phyloP scores from a whole-genome alignment of 768 basidiomycete species.

The Lactarius sanguifluus region DNA sequence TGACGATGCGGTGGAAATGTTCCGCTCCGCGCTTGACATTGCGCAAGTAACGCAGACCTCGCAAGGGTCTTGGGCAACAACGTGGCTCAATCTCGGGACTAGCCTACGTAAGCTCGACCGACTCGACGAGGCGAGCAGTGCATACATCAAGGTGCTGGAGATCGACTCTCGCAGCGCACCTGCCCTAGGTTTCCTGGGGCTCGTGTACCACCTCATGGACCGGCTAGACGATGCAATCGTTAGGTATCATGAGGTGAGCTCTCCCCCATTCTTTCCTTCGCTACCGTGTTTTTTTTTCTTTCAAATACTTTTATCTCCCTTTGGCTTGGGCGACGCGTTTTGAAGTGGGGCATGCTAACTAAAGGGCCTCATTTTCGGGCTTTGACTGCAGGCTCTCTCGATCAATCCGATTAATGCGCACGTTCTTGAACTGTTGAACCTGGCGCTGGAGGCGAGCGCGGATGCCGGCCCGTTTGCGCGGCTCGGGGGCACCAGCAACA shows the following conservation, averaged over 20 bases:
- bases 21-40: conserved; percentile 73
- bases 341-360: conserved; percentile 16
- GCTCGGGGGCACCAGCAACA: background rate
- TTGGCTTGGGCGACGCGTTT: conserved; percentile 5
- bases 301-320: conserved; percentile 4
- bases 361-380: conserved; percentile 6
- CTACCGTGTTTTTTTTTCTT: background rate
- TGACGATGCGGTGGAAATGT: conserved; percentile 65
- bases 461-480: conserved; percentile 23
- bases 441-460: conserved; percentile 58
- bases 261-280: background rate
- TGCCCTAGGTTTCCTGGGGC: conserved; percentile 86
- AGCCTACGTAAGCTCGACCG: conserved; percentile 71
- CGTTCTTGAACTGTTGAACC: conserved; percentile 75
- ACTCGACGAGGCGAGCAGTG: conserved; percentile 61
- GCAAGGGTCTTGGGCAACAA: conserved; percentile 81
- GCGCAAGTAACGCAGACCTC: conserved; percentile 85
- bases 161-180: conserved; percentile 82
- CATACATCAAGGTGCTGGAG: conserved; percentile 79
- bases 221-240: conserved; percentile 80
- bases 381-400: conserved; percentile 58
- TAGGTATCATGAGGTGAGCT: conserved; percentile 85
- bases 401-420: conserved; percentile 82
- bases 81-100: conserved; percentile 91
- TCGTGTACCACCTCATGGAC: conserved; percentile 76